phyloP scores from a whole-genome alignment of 257 asterid species.

The Rhazya stricta region DNA sequence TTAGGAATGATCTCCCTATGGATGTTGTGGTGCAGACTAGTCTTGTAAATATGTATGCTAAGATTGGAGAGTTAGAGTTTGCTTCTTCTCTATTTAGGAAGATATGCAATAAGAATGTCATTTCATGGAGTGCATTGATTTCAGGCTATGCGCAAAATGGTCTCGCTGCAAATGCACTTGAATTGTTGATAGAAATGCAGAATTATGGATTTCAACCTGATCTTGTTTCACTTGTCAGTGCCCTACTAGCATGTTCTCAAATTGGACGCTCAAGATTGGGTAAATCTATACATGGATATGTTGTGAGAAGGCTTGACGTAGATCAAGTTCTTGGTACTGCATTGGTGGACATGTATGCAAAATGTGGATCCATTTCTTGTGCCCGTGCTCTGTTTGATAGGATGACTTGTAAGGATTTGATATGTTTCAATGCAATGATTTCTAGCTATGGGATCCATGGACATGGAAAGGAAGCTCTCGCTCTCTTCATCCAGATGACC shows the following conservation, averaged over 20 bases:
- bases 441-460: slow-evolving; percentile 77
- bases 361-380: slow-evolving; percentile 54
- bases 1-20: slow-evolving; percentile 39
- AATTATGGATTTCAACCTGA: slow-evolving; percentile 50
- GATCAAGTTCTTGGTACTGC: slow-evolving; percentile 56
- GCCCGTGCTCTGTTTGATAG: slow-evolving; percentile 45
- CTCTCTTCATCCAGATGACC: slow-evolving; percentile 47
- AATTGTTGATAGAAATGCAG: slow-evolving; percentile 58
- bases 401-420: slow-evolving; percentile 37
- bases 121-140: slow-evolving; percentile 78
- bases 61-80: slow-evolving; percentile 44
- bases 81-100: slow-evolving; percentile 47
- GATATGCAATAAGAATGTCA: slow-evolving; percentile 38
- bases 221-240: slow-evolving; percentile 53
- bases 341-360: slow-evolving; percentile 73
- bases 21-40: slow-evolving; percentile 55
- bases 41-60: slow-evolving; percentile 73
- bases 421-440: slow-evolving; percentile 72
- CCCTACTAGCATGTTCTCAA: slow-evolving; percentile 65
- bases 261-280: slow-evolving; percentile 47
- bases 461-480: slow-evolving; percentile 56
- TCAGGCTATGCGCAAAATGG: slow-evolving; percentile 71
- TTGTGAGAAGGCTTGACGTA: slow-evolving; percentile 36
- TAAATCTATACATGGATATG: slow-evolving; percentile 52
- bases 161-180: slow-evolving; percentile 40